These are phyloP conservation scores for Lecanicillium sp. DNA, from an alignment of 2,329 filamentous ascomycete species.

Conservation along the genomic window DNA sequence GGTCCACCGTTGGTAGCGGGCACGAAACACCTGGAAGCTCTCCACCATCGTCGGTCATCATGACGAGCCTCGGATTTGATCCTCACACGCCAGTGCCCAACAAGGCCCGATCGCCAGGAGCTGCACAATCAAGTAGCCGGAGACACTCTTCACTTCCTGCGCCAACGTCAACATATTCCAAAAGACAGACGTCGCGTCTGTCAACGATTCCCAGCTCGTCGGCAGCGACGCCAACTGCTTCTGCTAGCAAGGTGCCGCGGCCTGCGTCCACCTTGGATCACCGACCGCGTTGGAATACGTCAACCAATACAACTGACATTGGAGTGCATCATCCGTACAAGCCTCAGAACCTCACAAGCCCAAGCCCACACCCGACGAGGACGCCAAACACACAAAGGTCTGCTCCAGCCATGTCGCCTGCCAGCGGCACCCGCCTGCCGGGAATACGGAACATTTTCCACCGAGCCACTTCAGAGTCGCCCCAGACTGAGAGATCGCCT, in stretches of 20 bases:
- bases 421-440: slow-evolving; percentile 38
- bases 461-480: slow-evolving; percentile 39
- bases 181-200: slow-evolving; percentile 33
- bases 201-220: slow-evolving; percentile 41
- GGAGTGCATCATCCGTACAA: slow-evolving; percentile 62
- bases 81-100: slow-evolving; percentile 35
- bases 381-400: slow-evolving; percentile 33
- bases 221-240: slow-evolving; percentile 37
- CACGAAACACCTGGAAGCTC: slow-evolving; percentile 64
- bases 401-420: slow-evolving; percentile 32
- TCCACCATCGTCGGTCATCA: slow-evolving; percentile 52
- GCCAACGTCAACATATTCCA: slow-evolving; percentile 28
- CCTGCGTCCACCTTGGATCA: slow-evolving; percentile 38
- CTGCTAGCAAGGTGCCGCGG: slow-evolving; percentile 28
- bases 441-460: slow-evolving; percentile 37
- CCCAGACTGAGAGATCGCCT: slow-evolving; percentile 35
- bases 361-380: slow-evolving; percentile 48
- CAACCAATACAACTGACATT: slow-evolving; percentile 54
- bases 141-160: slow-evolving; percentile 41
- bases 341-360: slow-evolving; percentile 48
- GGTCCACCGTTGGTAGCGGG: slow-evolving; percentile 60
- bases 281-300: slow-evolving; percentile 66
- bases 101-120: slow-evolving; percentile 40
- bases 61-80: slow-evolving; percentile 45
- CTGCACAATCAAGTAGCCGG: slow-evolving; percentile 34